Conservation (phyloP, 495 filamentous ascomycete genomes). For the Podospora fimiseda region DNA sequence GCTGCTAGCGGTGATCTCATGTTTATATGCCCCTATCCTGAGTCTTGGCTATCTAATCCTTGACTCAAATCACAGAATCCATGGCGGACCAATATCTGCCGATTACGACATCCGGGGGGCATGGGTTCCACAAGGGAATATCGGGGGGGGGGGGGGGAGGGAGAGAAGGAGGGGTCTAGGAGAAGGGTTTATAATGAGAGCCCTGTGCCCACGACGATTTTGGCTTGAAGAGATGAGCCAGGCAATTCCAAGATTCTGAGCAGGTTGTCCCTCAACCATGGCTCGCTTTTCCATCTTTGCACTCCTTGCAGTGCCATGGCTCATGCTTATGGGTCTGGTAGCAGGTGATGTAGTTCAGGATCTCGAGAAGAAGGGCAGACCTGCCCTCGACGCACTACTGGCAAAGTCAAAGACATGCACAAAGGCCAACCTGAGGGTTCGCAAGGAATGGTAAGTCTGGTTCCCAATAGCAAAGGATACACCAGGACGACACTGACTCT, state of each 20-base stretch:
- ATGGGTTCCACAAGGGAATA: not conserved
- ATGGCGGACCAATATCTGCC: conserved; percentile 10
- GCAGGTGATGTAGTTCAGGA: conserved; percentile 37
- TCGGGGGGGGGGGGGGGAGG: not conserved
- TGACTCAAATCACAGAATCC: not conserved
- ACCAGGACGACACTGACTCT: not conserved
- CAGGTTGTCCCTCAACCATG: conserved; percentile 14
- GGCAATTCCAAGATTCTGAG: conserved; percentile 1
- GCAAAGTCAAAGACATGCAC: conserved; percentile 43
- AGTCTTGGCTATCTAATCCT: not conserved
- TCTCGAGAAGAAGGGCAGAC: conserved; percentile 36
- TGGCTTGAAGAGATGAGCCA: not conserved
- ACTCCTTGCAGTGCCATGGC: conserved; percentile 26
- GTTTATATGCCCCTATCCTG: conserved; percentile 5
- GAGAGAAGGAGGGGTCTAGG: not conserved
- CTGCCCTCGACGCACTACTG: conserved; percentile 32
- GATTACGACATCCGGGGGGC: conserved; percentile 2
- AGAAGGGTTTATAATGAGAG: not conserved
- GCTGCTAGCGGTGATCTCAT: conserved; percentile 5
- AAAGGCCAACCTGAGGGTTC: conserved; percentile 39
- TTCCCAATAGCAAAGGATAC: not conserved
- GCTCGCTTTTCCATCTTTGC: conserved; percentile 19
- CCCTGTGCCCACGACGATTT: not conserved
- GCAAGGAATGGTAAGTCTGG: conserved; percentile 42
- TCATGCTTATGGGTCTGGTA: conserved; percentile 20